Conservation (phyloP, 208 protist genomes). For the Trichomonas vaginalis region DNA sequence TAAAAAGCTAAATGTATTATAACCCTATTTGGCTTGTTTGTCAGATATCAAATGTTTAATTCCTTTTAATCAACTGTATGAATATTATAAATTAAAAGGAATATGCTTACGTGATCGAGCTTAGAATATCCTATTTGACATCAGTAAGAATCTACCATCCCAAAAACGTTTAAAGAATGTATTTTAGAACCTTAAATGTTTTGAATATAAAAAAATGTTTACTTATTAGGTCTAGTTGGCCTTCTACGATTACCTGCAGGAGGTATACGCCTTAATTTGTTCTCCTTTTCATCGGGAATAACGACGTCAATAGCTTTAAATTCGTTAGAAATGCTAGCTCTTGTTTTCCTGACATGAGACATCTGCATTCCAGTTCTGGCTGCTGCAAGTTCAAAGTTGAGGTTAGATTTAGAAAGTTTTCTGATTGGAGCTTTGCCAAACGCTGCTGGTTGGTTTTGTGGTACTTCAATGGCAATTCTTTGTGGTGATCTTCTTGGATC, state of each 20-base stretch:
- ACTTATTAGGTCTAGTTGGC: neutral
- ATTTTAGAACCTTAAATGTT: too few species aligned
- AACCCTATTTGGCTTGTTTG: too few species aligned
- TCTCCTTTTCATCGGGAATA: neutral
- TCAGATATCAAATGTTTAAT: too few species aligned
- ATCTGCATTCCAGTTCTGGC: too few species aligned
- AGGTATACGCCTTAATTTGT: neutral
- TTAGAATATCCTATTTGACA: too few species aligned
- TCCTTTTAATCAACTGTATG: too few species aligned
- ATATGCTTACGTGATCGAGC: too few species aligned
- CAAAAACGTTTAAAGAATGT: too few species aligned
- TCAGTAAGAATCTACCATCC: too few species aligned
- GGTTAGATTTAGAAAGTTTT: neutral
- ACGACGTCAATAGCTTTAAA: neutral
- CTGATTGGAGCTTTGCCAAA: neutral
- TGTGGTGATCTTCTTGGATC: neutral
- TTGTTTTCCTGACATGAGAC: neutral
- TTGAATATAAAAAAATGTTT: too few species aligned
- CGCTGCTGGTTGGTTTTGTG: neutral
- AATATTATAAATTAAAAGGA: too few species aligned
- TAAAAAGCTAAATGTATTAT: too few species aligned
- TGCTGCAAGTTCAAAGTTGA: neutral
- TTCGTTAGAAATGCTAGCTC: neutral
- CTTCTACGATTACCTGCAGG: neutral
- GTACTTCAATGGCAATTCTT: neutral